phyloP scores from a whole-genome alignment of 2,329 filamentous ascomycete species.

The Sporothrix schenckii region DNA sequence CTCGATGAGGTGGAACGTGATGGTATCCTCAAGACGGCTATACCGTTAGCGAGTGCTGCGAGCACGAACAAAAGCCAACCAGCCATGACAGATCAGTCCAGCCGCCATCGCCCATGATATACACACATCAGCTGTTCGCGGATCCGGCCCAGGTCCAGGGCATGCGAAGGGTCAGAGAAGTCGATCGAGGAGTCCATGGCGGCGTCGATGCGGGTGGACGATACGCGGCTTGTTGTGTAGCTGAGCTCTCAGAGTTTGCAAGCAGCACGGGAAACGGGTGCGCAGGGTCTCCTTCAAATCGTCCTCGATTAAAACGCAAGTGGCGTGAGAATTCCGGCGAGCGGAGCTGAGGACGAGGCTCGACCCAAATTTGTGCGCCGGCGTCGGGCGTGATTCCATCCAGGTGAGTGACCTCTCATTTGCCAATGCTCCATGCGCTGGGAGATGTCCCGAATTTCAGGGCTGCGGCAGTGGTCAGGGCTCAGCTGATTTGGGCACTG shows the following conservation, averaged over 20 bases:
- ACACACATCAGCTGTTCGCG: conserved; percentile 88
- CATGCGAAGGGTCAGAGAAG: conserved; percentile 79
- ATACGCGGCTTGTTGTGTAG: neutral
- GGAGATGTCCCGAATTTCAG: neutral
- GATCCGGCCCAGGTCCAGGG: conserved; percentile 87
- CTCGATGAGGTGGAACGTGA: conserved; percentile 95
- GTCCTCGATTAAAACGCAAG: too few relatives aligned
- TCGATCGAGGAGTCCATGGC: conserved; percentile 89
- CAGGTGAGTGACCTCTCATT: conserved; percentile 18
- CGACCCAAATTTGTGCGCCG: conserved; percentile 16
- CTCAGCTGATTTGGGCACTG: neutral
- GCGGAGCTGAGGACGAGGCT: conserved; percentile 14
- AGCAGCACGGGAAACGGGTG: neutral
- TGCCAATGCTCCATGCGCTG: conserved; percentile 11
- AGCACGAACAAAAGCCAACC: neutral
- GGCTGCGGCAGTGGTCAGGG: conserved; percentile 13
- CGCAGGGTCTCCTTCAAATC: neutral
- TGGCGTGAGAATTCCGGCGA: conserved; percentile 6
- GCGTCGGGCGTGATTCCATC: conserved; percentile 8
- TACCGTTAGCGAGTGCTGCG: conserved; percentile 26
- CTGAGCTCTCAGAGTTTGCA: neutral
- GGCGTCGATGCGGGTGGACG: neutral
- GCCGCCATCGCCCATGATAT: neutral
- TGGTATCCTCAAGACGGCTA: conserved; percentile 95
- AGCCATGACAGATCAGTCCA: neutral